Evolutionary conservation across 208 protist species (phyloP), one percentile per base, ranked within the genome.

Genomic region (Trypanosoma theileri): DNA sequence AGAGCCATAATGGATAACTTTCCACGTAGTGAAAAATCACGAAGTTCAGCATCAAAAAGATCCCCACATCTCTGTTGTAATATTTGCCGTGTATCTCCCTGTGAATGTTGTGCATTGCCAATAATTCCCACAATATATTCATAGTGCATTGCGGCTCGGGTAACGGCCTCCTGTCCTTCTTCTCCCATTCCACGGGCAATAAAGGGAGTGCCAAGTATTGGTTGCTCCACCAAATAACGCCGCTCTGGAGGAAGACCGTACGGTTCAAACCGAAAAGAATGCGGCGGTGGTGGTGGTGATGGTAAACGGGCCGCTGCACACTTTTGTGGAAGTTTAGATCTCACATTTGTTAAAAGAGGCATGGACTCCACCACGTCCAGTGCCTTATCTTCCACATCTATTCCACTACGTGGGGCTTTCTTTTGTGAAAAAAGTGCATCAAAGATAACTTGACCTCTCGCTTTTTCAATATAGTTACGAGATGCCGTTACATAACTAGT

Each of bases 61-160:
- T 76, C 64, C 4, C 46, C 41, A 44, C 45, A 8, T 28, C 65
- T 17, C 21, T 67, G 56, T 17, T 52, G n/a, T 45, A 53, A 11
- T 9, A 24, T 51, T n/a, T 9, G 10, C 22, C n/a, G 52, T 41
- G 26, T 46, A 45, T 55, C 57, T 9, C n/a, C 46, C 19, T 22
- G 19, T 22, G 24, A 17, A n/a, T 57, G 41, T 22, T 58, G 61
- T 52, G 22, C 16, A 21, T n/a, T 64, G 44, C 60, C 35, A 12
- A 69, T 73, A n/a, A 69, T 57, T 13, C 55, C 71, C 1, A 91
- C 48, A 26, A 96, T 69, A 56, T 92, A 87, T 26, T 79, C 77
- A 62, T 93, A 91, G 52, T 93, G 88, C 91, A 91, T 86, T 12
- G 70, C 79, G n/a, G 86, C 76, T 28, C 91, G 85, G 3, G 65